Evolutionary conservation across 78 protist species (phyloP).

Genomic region (Neovahlkampfia damariscottae): DNA sequence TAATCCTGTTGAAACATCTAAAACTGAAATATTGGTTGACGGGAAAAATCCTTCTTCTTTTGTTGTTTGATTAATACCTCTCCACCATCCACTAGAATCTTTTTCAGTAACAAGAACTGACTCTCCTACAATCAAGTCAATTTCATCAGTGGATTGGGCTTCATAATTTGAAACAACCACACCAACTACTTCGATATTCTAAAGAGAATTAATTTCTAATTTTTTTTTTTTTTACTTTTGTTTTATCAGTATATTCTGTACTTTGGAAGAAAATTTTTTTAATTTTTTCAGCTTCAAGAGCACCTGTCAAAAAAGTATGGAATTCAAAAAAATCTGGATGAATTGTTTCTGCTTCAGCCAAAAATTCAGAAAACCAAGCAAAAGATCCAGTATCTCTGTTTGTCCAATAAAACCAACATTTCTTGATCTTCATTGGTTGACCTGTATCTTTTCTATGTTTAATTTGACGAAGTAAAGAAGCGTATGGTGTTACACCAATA

Average conservation of each 20-base stretch:
- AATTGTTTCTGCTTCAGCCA: constrained; percentile 25
- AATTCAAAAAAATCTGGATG: constrained; percentile 39
- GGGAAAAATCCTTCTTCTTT: background rate
- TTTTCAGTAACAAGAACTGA: background rate
- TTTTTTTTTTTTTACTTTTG: too few species aligned
- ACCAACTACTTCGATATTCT: too few species aligned
- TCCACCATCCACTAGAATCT: constrained; percentile 8
- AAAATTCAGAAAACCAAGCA: constrained; percentile 55
- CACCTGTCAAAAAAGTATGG: constrained; percentile 57
- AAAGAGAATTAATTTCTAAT: too few species aligned
- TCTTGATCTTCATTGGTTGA: constrained; percentile 21
- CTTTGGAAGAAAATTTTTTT: constrained; percentile 45
- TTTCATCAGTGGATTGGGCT: constrained; percentile 41
- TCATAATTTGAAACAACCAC: too few species aligned
- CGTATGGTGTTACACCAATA: constrained; percentile 83
- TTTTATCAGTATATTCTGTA: too few species aligned
- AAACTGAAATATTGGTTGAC: background rate
- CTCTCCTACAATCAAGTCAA: background rate
- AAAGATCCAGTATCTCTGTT: constrained; percentile 52
- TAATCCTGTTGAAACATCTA: background rate
- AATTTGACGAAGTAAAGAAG: constrained; percentile 66
- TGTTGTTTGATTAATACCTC: background rate
- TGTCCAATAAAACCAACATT: constrained; percentile 62
- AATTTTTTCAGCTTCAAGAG: constrained; percentile 45
- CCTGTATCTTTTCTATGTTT: constrained; percentile 13